phyloP scores from a whole-genome alignment of 805 yeast genomes.

The Zygosaccharomyces pseudorouxii region DNA sequence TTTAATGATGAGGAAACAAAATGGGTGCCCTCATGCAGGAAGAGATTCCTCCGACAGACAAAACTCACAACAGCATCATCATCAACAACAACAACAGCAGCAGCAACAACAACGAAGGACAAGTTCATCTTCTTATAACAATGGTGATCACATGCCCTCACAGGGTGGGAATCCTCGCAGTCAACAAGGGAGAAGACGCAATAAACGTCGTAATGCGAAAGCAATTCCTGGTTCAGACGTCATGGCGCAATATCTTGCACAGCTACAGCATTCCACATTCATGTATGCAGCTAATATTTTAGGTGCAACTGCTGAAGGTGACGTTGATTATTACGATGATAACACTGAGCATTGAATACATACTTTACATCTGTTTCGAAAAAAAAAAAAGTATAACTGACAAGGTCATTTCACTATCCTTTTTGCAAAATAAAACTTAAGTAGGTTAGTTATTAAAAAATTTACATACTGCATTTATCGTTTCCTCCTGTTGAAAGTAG shows the following conservation, averaged over 20 bases:
- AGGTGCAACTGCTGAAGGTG: constrained; percentile 43
- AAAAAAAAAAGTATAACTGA: not conserved
- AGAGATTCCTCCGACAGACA: not conserved
- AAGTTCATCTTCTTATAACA: not conserved
- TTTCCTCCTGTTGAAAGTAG: not conserved
- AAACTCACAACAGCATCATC: constrained; percentile 4
- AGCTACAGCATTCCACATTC: constrained; percentile 57
- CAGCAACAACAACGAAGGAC: constrained; percentile 6
- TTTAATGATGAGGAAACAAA: constrained; percentile 11
- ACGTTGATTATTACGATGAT: constrained; percentile 18
- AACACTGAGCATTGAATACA: not conserved
- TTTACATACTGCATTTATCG: not conserved
- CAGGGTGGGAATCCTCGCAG: constrained; percentile 2
- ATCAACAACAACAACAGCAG: not conserved
- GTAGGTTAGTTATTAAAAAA: not conserved
- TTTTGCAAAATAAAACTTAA: not conserved
- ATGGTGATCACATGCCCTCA: not conserved
- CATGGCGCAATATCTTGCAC: constrained; percentile 76
- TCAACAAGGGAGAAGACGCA: constrained; percentile 4
- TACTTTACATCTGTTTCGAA: not conserved
- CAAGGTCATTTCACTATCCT: too few species aligned
- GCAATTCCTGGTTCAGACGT: constrained; percentile 60
- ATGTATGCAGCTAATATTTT: constrained; percentile 51
- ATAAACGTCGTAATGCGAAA: constrained; percentile 9
- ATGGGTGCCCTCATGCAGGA: not conserved